Conservation (phyloP, 805 yeast species). For the Candida manassasensis region DNA sequence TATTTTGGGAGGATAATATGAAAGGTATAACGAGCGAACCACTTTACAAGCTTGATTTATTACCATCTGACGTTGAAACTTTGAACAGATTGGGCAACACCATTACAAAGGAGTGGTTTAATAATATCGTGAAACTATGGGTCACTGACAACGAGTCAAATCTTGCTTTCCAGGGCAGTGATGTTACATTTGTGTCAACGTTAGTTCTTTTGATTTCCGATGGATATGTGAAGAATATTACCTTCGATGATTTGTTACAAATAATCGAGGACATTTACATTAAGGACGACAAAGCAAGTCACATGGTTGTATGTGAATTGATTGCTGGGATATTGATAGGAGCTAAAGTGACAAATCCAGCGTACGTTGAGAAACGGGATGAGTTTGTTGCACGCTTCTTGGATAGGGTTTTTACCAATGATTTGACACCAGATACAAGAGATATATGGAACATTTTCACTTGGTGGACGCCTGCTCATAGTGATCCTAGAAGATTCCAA, state of each 20-base stretch:
- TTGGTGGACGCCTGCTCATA: constrained; percentile 67
- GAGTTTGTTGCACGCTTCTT: constrained; percentile 42
- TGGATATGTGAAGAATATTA: constrained; percentile 38
- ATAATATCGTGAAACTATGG: constrained; percentile 44
- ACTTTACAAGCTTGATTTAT: constrained; percentile 25
- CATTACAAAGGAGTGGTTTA: constrained; percentile 58
- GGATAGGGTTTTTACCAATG: constrained; percentile 43
- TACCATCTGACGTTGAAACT: constrained; percentile 37
- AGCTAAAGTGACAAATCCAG: constrained; percentile 37
- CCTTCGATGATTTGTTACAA: constrained; percentile 49
- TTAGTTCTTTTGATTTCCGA: constrained; percentile 47
- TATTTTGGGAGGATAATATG: constrained; percentile 65
- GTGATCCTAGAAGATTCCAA: constrained; percentile 65
- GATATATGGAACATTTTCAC: constrained; percentile 72
- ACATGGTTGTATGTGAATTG: constrained; percentile 70
- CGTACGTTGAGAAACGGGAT: constrained; percentile 38
- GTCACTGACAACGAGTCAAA: constrained; percentile 65
- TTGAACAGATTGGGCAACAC: constrained; percentile 40
- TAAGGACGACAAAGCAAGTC: constrained; percentile 67
- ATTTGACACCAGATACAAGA: constrained; percentile 67
- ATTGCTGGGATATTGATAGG: constrained; percentile 58
- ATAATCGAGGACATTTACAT: constrained; percentile 49
- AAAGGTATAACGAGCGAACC: constrained; percentile 39
- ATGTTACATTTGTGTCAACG: constrained; percentile 53
- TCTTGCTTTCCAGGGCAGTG: constrained; percentile 60